Evolutionary conservation across 2,329 filamentous ascomycete genomes (phyloP).

Genomic region (Colletotrichum viniferum): DNA sequence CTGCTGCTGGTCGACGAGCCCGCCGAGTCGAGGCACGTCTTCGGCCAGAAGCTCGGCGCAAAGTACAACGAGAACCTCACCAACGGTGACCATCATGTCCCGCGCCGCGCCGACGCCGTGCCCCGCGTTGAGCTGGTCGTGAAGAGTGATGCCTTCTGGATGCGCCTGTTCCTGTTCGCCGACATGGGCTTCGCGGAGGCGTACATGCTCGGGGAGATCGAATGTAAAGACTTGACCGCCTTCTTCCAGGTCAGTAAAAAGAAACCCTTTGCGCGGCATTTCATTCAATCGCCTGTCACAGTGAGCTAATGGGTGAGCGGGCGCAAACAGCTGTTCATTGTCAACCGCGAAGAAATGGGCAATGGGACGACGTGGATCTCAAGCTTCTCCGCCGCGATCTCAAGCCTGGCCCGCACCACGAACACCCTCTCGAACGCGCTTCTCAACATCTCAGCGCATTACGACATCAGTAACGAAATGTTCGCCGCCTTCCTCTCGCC

Average conservation of each 20-base stretch:
- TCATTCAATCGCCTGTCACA: not conserved
- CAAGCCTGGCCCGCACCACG: slow-evolving; percentile 60
- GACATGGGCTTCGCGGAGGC: slow-evolving; percentile 79
- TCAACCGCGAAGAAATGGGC: slow-evolving; percentile 66
- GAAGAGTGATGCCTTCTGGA: slow-evolving; percentile 72
- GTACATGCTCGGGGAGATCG: slow-evolving; percentile 75
- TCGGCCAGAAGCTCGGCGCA: slow-evolving; percentile 48
- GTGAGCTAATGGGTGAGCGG: slow-evolving; percentile 20
- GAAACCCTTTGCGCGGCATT: not conserved
- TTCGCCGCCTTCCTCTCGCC: slow-evolving; percentile 74
- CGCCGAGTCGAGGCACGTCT: slow-evolving; percentile 42
- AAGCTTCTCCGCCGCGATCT: slow-evolving; percentile 60
- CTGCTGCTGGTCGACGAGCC: slow-evolving; percentile 53
- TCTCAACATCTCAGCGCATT: slow-evolving; percentile 74
- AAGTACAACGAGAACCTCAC: slow-evolving; percentile 40
- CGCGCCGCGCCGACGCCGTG: slow-evolving; percentile 35
- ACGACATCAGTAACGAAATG: slow-evolving; percentile 79
- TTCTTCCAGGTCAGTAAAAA: slow-evolving; percentile 64
- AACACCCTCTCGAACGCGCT: slow-evolving; percentile 64
- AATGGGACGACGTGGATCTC: slow-evolving; percentile 70
- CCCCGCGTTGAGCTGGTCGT: slow-evolving; percentile 61
- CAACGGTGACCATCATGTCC: slow-evolving; percentile 30
- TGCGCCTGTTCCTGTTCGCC: slow-evolving; percentile 69
- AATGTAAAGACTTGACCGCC: slow-evolving; percentile 67
- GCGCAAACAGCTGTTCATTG: slow-evolving; percentile 66